These are phyloP conservation scores for Mallotus repandus DNA, from an alignment of 441 rosid genomes.

Conservation along the genomic window DNA sequence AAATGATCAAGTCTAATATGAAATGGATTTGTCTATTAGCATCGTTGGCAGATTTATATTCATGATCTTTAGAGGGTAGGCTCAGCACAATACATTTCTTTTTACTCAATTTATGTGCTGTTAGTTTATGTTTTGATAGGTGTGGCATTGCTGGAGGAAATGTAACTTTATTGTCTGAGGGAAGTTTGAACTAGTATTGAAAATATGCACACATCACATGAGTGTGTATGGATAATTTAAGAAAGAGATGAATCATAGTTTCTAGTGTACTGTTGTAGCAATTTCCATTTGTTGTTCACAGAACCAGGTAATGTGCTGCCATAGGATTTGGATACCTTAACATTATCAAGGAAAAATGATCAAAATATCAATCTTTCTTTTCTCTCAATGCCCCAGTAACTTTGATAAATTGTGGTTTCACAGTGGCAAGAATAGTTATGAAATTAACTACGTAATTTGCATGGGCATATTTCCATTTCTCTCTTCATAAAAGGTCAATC, in stretches of 20 bases:
- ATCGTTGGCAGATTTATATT: not conserved
- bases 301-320: not conserved
- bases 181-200: not conserved
- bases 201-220: not conserved
- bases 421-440: not conserved
- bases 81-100: too few relatives aligned
- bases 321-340: not conserved
- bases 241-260: not conserved
- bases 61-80: too few relatives aligned
- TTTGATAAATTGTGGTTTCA: not conserved
- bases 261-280: not conserved
- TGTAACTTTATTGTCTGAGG: not conserved
- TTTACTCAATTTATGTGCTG: too few relatives aligned
- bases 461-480: not conserved
- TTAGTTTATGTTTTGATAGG: not conserved
- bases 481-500: not conserved
- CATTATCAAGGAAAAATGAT: not conserved
- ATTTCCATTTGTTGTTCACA: not conserved
- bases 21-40: not conserved
- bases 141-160: not conserved
- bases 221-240: not conserved
- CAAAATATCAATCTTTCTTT: not conserved
- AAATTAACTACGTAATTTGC: not conserved
- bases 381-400: not conserved
- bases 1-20: not conserved